Evolutionary conservation across 2,329 filamentous ascomycete species (phyloP), one percentile per base, ranked within the genome.

Genomic region (Colletotrichum echinochloae): DNA sequence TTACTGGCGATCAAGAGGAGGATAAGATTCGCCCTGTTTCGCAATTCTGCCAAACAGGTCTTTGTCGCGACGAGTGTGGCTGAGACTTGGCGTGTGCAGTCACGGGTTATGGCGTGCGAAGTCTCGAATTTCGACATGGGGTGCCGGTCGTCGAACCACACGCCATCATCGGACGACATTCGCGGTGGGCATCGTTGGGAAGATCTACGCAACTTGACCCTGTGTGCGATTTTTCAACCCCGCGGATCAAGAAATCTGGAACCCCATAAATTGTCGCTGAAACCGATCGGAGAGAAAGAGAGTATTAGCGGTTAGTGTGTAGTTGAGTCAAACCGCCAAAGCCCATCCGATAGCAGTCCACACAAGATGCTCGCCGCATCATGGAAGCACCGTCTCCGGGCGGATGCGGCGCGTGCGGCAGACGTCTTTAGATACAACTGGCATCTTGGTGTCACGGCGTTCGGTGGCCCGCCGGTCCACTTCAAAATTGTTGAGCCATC

Each of bases 391-490:
- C 57, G 44, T 33, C 39, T 71, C 26, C 62, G 55, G 18, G 35
- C 57, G 8, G 46, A 41, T 5, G 49, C 18, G 33, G 48, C 46
- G 1, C 37, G 60, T n/a, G 55, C 63, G 11, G 55, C 55, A 23
- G 35, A 51, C 5, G 55, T 55, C 52, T 48, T 70, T 7, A 66
- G 63, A 56, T 59, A 52, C 33, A 80, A 81, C 30, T 91, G 88
- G 87, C 83, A 91, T 78, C 78, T 91, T 2, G 89, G 89, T 0
- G 85, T 91, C 74, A 91, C 88, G 0, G 79, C 87, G 0, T 91
- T 91, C 75, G 89, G 89, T 2, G 89, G 90, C 0, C 90, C 90
- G 3, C 86, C 89, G 0, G 89, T 91, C 11, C 90, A 92, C 77
- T 92, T 92, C 74, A 85, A 88, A 74, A 91, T 91, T 56, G 80